phyloP scores from a whole-genome alignment of 106 monocot species.

The Allium fistulosum region DNA sequence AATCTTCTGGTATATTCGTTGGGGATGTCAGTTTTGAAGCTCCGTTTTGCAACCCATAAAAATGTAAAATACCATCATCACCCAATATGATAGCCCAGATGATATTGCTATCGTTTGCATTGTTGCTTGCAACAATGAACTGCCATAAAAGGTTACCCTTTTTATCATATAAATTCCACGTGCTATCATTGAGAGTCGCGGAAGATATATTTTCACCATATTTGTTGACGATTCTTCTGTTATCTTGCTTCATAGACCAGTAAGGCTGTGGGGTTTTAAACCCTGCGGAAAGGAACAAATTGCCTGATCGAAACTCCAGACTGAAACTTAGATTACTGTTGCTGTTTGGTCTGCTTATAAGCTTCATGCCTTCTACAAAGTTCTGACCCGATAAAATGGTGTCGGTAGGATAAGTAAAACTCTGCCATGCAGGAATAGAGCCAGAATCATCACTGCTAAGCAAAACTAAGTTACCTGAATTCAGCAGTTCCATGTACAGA shows the following conservation, averaged over 20 bases:
- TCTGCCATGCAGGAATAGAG: constrained; percentile 48
- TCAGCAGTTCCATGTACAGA: constrained; percentile 23
- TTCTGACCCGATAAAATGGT: constrained; percentile 60
- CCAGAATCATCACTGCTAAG: constrained; percentile 2
- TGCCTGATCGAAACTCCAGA: constrained; percentile 34
- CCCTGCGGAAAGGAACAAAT: constrained; percentile 31
- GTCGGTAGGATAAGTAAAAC: constrained; percentile 63
- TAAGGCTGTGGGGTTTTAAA: constrained; percentile 54
- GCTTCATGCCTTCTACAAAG: constrained; percentile 42
- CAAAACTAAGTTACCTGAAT: constrained; percentile 57
- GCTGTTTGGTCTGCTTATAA: constrained; percentile 25
- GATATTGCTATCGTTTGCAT: constrained; percentile 4
- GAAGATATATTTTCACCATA: constrained; percentile 16
- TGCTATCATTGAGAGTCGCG: constrained; percentile 26
- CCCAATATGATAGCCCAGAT: constrained; percentile 31
- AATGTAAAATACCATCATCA: constrained; percentile 31
- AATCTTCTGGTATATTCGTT: constrained; percentile 24
- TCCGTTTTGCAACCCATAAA: constrained; percentile 21
- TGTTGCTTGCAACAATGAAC: constrained; percentile 11
- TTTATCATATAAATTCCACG: constrained; percentile 59
- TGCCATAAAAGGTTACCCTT: constrained; percentile 22
- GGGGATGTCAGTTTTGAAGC: not conserved
- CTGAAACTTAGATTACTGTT: constrained; percentile 15
- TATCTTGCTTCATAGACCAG: constrained; percentile 53
- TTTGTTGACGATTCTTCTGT: constrained; percentile 30